These are phyloP conservation scores for Candida ascalaphidarum DNA, from an alignment of 805 yeast genomes.

Conservation along the genomic window DNA sequence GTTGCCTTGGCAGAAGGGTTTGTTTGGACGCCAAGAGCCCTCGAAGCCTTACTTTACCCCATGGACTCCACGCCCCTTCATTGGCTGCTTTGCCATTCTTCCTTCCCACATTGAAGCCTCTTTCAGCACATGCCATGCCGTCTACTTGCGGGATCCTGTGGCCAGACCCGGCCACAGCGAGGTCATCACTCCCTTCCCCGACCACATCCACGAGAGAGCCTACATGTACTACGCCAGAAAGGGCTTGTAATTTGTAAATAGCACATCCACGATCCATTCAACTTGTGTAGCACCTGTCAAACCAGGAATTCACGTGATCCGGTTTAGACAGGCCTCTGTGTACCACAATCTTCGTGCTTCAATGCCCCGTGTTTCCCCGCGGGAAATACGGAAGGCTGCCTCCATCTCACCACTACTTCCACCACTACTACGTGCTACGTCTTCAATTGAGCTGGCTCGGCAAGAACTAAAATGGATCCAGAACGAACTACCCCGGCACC, in stretches of 20 bases:
- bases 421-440: constrained; percentile 23
- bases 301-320: too few relatives aligned
- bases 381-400: constrained; percentile 17
- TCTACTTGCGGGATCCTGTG: constrained; percentile 94
- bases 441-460: constrained; percentile 32
- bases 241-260: constrained; percentile 32
- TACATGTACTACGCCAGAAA: constrained; percentile 86
- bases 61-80: constrained; percentile 90
- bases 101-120: constrained; percentile 91
- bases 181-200: constrained; percentile 83
- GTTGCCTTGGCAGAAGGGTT: constrained; percentile 73
- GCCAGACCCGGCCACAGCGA: constrained; percentile 97
- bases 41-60: constrained; percentile 87
- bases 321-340: too few relatives aligned
- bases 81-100: constrained; percentile 85
- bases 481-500: constrained; percentile 39
- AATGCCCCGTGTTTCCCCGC: constrained; percentile 27
- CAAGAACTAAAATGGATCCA: constrained; percentile 59
- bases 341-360: constrained; percentile 24
- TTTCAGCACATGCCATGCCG: constrained; percentile 88
- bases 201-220: constrained; percentile 82
- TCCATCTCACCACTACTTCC: constrained; percentile 18
- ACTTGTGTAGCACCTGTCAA: too few relatives aligned
- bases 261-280: too few relatives aligned
- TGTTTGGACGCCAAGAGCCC: constrained; percentile 75